These are phyloP conservation scores for Blastomyces emzantsi DNA, from an alignment of 2,329 filamentous ascomycete genomes.

Conservation along the genomic window DNA sequence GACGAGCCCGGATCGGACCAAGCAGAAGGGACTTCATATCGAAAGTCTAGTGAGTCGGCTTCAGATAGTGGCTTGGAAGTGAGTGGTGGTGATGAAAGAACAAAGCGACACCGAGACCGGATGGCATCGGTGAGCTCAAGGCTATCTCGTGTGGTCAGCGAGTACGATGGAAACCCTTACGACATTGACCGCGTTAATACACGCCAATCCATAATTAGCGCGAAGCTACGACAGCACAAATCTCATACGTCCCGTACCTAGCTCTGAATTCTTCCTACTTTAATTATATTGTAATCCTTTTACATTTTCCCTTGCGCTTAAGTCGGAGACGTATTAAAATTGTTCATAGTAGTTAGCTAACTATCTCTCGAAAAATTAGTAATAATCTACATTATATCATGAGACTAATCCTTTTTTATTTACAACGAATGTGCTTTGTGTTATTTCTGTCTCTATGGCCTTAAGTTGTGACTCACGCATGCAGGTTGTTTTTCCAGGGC, in stretches of 20 bases:
- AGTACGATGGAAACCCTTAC: conserved; percentile 39
- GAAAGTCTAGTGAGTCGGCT: not conserved
- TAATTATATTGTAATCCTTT: too few species aligned
- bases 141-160: conserved; percentile 9
- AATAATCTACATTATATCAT: too few species aligned
- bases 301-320: too few species aligned
- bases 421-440: too few species aligned
- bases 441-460: too few species aligned
- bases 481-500: too few species aligned
- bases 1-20: not conserved
- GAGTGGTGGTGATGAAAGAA: not conserved
- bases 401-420: too few species aligned
- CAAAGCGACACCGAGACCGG: not conserved
- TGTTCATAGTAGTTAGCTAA: too few species aligned
- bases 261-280: too few species aligned
- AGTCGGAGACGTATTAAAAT: too few species aligned
- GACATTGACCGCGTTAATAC: conserved; percentile 39
- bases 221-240: conserved; percentile 1
- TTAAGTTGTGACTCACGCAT: too few species aligned
- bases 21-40: not conserved
- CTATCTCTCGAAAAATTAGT: too few species aligned
- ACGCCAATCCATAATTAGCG: conserved; percentile 6
- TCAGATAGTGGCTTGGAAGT: not conserved
- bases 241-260: not conserved
- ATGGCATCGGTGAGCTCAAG: not conserved